Evolutionary conservation across 345 rosid species (phyloP).

Genomic region (Boechera divaricarpa): DNA sequence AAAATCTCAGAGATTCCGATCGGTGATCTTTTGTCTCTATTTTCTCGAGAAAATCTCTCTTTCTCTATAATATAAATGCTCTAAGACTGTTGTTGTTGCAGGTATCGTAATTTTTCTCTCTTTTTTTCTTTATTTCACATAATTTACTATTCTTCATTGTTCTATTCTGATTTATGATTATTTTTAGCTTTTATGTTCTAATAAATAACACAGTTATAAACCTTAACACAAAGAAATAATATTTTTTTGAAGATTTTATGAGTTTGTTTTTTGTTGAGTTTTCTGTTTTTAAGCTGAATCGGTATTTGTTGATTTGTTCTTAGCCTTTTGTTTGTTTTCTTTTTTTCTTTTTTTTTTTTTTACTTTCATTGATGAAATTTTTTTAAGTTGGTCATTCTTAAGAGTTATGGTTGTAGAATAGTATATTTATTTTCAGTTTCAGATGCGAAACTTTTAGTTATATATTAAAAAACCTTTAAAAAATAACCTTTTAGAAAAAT

Average conservation of each 20-base stretch:
- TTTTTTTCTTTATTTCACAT: neutral
- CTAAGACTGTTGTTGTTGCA: slow-evolving; percentile 50
- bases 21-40: slow-evolving; percentile 18
- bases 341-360: neutral
- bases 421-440: neutral
- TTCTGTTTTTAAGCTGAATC: slow-evolving; percentile 15
- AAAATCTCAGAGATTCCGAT: slow-evolving; percentile 42
- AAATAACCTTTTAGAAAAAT: neutral
- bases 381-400: slow-evolving; percentile 8
- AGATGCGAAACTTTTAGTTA: neutral
- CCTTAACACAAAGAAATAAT: neutral
- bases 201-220: too few species aligned
- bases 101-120: slow-evolving; percentile 31
- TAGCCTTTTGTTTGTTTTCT: neutral
- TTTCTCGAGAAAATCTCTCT: neutral
- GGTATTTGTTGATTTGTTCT: slow-evolving; percentile 24
- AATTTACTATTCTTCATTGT: slow-evolving; percentile 2
- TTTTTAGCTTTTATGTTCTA: slow-evolving; percentile 29
- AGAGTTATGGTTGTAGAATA: neutral
- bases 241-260: slow-evolving; percentile 21
- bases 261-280: slow-evolving; percentile 10
- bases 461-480: neutral
- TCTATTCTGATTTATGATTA: neutral
- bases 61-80: slow-evolving; percentile 35
- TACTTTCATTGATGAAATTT: neutral